phyloP scores from a whole-genome alignment of 108 stramenopile species.

The Cyclotella distinguenda region DNA sequence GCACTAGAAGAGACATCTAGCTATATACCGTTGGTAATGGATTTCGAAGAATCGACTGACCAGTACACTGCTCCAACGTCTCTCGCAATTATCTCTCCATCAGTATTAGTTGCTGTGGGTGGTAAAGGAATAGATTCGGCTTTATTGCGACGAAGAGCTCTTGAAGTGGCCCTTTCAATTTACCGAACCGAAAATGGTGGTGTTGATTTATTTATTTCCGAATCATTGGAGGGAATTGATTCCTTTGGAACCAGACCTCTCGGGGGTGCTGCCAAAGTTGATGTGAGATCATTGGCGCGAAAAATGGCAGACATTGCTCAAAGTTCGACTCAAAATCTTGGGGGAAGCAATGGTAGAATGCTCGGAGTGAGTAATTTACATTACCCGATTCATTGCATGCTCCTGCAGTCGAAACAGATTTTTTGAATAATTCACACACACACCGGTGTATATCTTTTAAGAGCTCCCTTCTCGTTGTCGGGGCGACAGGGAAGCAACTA shows the following conservation, averaged over 20 bases:
- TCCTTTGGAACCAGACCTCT: background rate
- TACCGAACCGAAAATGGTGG: conserved; percentile 43
- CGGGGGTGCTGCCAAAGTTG: conserved; percentile 34
- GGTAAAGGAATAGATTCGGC: conserved; percentile 63
- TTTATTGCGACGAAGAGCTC: conserved; percentile 40
- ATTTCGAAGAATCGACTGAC: conserved; percentile 11
- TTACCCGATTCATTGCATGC: background rate
- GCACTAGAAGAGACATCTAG: background rate
- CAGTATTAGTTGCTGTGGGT: conserved; percentile 48
- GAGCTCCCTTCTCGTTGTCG: conserved; percentile 60
- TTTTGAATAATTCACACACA: too few species aligned
- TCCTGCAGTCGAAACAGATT: background rate
- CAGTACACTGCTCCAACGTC: conserved; percentile 18
- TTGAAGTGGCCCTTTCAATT: conserved; percentile 40
- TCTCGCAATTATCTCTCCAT: conserved; percentile 45
- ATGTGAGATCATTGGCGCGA: conserved; percentile 44
- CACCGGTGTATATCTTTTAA: background rate
- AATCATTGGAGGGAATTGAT: conserved; percentile 37
- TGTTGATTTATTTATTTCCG: conserved; percentile 39
- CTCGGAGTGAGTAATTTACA: conserved; percentile 36
- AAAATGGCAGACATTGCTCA: conserved; percentile 72
- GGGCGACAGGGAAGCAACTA: conserved; percentile 14
- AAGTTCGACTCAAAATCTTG: conserved; percentile 58
- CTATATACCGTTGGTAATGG: conserved; percentile 26
- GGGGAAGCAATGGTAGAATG: conserved; percentile 45